Evolutionary conservation across 2,329 filamentous ascomycete genomes (phyloP).

Genomic region (Penicillium sp.): DNA sequence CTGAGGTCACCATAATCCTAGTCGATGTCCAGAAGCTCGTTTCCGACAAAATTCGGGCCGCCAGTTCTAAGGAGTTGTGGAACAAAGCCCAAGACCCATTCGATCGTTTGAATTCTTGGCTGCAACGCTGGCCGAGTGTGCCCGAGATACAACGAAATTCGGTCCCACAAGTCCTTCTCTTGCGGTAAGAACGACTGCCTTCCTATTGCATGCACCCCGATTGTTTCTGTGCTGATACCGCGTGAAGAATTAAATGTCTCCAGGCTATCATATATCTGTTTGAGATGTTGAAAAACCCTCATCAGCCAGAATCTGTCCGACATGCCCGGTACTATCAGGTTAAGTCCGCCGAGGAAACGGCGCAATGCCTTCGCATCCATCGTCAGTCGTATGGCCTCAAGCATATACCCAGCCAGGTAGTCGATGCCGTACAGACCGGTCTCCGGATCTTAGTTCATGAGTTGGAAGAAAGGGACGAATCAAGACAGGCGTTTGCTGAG

Average conservation of each 20-base stretch:
- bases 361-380: slow-evolving; percentile 28
- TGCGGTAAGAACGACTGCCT: slow-evolving; percentile 29
- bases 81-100: slow-evolving; percentile 20
- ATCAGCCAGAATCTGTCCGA: slow-evolving; percentile 11
- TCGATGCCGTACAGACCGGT: slow-evolving; percentile 25
- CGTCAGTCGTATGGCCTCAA: slow-evolving; percentile 31
- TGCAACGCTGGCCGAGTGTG: slow-evolving; percentile 21
- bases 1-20: slow-evolving; percentile 25
- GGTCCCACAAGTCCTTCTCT: slow-evolving; percentile 29
- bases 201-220: not conserved
- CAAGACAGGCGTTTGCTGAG: slow-evolving; percentile 28
- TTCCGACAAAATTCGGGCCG: slow-evolving; percentile 16
- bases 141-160: slow-evolving; percentile 18
- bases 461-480: slow-evolving; percentile 23
- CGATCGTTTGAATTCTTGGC: slow-evolving; percentile 25
- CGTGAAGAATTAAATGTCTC: slow-evolving; percentile 31
- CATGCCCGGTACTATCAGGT: slow-evolving; percentile 19
- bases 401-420: slow-evolving; percentile 31
- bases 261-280: slow-evolving; percentile 30
- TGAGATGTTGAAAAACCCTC: slow-evolving; percentile 24
- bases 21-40: slow-evolving; percentile 29
- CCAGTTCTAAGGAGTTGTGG: slow-evolving; percentile 19
- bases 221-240: slow-evolving; percentile 11
- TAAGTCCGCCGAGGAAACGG: slow-evolving; percentile 27
- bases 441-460: slow-evolving; percentile 24